Evolutionary conservation across 345 rosid genomes (phyloP).

Genomic region (Eucalyptus pumila): DNA sequence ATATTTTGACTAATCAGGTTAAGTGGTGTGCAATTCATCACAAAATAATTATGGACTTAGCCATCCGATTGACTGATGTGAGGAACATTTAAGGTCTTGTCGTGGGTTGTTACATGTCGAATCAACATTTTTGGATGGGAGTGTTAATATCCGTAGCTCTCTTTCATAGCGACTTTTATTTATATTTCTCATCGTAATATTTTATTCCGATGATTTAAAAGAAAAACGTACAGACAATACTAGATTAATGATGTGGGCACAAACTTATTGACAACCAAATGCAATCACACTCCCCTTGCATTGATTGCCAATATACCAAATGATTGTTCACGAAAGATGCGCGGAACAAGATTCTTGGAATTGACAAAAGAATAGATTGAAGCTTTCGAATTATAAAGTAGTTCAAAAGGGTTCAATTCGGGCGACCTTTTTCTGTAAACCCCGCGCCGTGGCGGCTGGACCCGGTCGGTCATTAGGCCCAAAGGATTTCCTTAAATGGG

Average conservation of each 20-base stretch:
- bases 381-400: background rate
- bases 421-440: background rate
- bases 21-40: background rate
- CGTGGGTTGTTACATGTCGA: background rate
- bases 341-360: background rate
- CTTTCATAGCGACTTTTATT: background rate
- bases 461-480: background rate
- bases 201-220: rapidly evolving
- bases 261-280: background rate
- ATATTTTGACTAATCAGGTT: background rate
- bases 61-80: background rate
- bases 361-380: background rate
- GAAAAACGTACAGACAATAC: rapidly evolving
- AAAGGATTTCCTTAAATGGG: background rate
- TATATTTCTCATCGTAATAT: rapidly evolving
- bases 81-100: background rate
- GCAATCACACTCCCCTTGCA: background rate
- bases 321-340: background rate
- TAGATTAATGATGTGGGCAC: rapidly evolving
- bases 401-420: background rate
- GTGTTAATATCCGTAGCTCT: background rate
- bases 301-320: background rate
- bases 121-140: background rate
- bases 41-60: background rate
- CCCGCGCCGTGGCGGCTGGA: background rate